Evolutionary conservation across 768 basidiomycete genomes (phyloP).

Genomic region (Symmetrospora coprosmae): DNA sequence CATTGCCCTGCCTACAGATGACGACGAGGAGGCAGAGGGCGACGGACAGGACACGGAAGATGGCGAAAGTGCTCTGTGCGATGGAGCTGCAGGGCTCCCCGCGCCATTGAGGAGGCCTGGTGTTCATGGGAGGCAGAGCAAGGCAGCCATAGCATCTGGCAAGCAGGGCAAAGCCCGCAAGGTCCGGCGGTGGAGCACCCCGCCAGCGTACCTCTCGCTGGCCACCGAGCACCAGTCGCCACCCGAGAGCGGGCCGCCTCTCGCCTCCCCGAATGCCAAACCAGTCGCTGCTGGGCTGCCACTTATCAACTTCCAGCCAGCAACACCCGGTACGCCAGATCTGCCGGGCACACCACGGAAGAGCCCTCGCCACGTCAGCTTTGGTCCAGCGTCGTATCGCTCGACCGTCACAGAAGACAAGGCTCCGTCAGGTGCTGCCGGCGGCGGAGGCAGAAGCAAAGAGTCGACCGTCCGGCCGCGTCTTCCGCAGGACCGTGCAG

Average conservation of each 20-base stretch:
- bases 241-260: not conserved
- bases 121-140: not conserved
- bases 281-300: not conserved
- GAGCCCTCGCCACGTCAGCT: constrained; percentile 13
- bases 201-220: not conserved
- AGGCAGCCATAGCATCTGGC: not conserved
- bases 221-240: not conserved
- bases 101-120: not conserved
- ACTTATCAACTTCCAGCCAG: not conserved
- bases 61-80: not conserved
- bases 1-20: not conserved
- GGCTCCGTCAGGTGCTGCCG: not conserved
- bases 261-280: not conserved
- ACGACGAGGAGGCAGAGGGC: constrained; percentile 32
- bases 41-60: not conserved
- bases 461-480: not conserved
- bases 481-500: constrained; percentile 8
- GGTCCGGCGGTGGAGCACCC: constrained; percentile 12
- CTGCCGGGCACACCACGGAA: not conserved
- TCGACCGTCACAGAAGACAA: not conserved
- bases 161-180: constrained; percentile 6
- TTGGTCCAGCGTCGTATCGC: not conserved
- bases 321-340: no score
- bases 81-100: not conserved
- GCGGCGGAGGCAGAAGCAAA: not conserved